Evolutionary conservation across 2,329 filamentous ascomycete species (phyloP), one percentile per base, ranked within the genome.

Genomic region (Penicillium sp.): DNA sequence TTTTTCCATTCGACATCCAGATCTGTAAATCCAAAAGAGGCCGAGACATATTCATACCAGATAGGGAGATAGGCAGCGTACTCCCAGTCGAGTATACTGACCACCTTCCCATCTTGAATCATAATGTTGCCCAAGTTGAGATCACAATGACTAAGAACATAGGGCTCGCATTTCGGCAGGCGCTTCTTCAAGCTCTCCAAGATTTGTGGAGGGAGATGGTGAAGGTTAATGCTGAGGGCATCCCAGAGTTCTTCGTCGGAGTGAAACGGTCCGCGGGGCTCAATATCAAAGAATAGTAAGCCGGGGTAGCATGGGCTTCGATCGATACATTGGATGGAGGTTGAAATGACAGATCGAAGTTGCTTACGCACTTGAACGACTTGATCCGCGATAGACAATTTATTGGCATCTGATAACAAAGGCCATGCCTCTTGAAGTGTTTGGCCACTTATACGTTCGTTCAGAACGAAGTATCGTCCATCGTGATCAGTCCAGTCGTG

Each of bases 1-100:
- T 11, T 58, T 30, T 61, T 63, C 62, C 54, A 67, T 31, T 66
- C 59, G 5, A 46, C 46, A 54, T 67, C 63, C 38, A 51, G 46
- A 9, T 54, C 51, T 16, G 55, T 58, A 24, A 54, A 60, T 13
- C 50, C 58, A 28, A 52, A 63, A 47, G 61, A 58, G 5, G 61
- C 60, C 27, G 46, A 41, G 16, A 48, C 10, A 39, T 47, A 1
- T 55, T 70, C 63, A 53, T 66, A 66, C 56, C 58, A 63, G 6
- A 64, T 42, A 30, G 64, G 63, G 16, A 58, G 65, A 43, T 59
- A 68, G 14, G 64, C 66, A 28, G 67, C 61, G 45, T 64, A 66
- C 44, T 71, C 67, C 57, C 62, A 68, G 31, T 69, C 64, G 20
- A 69, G 58, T 40, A 71, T 64, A 30, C 57, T 47, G 3, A 63